Conservation (phyloP, 495 filamentous ascomycete species). For the Neurospora cerealis region DNA sequence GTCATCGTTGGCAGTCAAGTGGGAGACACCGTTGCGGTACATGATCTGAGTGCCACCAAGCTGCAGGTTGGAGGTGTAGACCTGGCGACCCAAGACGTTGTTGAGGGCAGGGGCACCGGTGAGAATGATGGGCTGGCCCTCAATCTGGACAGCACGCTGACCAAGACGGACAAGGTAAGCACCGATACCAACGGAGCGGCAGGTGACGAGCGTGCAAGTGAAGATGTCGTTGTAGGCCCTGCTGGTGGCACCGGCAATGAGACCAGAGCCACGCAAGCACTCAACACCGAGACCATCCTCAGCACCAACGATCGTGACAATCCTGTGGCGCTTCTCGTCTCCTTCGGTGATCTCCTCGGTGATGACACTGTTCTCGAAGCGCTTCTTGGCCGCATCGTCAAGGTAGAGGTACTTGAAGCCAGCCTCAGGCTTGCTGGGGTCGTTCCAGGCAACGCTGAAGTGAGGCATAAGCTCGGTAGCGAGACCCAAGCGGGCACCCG, state of each 20-base stretch:
- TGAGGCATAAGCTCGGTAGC: constrained; percentile 95
- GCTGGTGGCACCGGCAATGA: constrained; percentile 96
- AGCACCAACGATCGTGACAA: constrained; percentile 85
- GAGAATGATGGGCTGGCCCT: constrained; percentile 97
- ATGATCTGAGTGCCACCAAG: constrained; percentile 99
- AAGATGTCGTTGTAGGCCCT: constrained; percentile 98
- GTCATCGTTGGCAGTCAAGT: constrained; percentile 96
- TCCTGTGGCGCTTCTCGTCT: constrained; percentile 87
- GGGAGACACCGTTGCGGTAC: constrained; percentile 99
- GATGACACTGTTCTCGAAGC: constrained; percentile 84
- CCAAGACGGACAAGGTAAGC: constrained; percentile 96
- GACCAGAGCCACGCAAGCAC: constrained; percentile 90
- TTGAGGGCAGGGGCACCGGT: constrained; percentile 96
- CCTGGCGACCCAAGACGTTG: constrained; percentile 94
- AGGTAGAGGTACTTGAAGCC: constrained; percentile 99
- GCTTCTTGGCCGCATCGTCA: constrained; percentile 73
- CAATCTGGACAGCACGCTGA: constrained; percentile 96
- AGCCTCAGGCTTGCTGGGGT: constrained; percentile 67
- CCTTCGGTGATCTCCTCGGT: constrained; percentile 77
- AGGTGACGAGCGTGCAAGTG: constrained; percentile 95
- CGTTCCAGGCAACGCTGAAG: constrained; percentile 95
- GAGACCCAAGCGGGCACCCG: constrained; percentile 95
- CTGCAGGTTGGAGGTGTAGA: constrained; percentile 98
- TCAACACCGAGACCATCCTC: constrained; percentile 97
- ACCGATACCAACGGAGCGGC: constrained; percentile 94